Base-by-base conservation (phyloP, 2,329 filamentous ascomycete genomes). In the Albophoma yamanashiensis region DNA sequence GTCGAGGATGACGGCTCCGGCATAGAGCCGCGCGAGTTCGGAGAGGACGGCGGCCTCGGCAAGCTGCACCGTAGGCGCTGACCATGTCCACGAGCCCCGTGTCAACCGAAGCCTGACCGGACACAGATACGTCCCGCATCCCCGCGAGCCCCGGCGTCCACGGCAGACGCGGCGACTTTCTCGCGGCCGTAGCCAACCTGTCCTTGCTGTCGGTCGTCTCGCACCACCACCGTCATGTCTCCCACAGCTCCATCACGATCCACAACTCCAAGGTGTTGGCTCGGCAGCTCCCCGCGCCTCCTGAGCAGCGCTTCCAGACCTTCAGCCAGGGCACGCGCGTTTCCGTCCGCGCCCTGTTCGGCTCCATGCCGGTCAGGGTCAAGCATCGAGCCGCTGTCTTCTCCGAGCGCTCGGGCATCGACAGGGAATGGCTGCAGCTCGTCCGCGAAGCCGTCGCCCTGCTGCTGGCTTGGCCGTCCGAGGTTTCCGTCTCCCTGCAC, bases 1-100 rank as follows among this genome's bases (percentile, higher is more conserved):
- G 82, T 97, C 6, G 89, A 96, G 68, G 94, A 99, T 70, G 82
- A 97, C 73, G 94, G 94, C 1, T 60, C 77, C 20, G 94, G 94
- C 0, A 95, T 99, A 55, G 70, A 78, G 1, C 83, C 89, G 1
- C 68, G 72, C 1, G 92, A 97, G 65, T 97, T 97, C 66, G 68
- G 69, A n/a, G 76, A 82, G 3, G 71, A 75, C 55, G 91, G 91
- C 5, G 88, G 89, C 0, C 76, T 97, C 22, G 89, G 85, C 31
- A 90, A 86, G 73, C 76, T 84, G 57, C 83, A 94, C 70, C 84
- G 90, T 93, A 76, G 67, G 84, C 75, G 43, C n/a, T 22, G 36
- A 4, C 5, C 8, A 15, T 14, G n/a, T 22, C 1, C 31, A 17
- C 27, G 20, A 20, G 25, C 36, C 8, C 15, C 31, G 40, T 14